Conservation (phyloP, 108 stramenopile species). For the Nannochloropsis salina region DNA sequence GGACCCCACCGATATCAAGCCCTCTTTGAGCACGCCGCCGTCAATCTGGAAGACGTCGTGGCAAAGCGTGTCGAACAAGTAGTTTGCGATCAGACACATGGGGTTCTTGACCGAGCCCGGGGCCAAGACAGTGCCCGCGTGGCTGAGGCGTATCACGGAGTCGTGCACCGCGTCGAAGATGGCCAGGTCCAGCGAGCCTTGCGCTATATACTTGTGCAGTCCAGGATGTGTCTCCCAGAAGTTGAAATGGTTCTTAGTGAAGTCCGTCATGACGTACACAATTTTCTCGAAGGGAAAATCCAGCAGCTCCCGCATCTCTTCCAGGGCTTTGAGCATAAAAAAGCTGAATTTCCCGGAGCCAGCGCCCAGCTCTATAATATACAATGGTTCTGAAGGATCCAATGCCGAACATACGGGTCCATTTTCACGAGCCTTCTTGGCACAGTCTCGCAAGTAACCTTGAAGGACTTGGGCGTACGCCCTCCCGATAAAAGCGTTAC, state of each 20-base stretch:
- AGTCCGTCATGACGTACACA: constrained; percentile 68
- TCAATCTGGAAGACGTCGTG: constrained; percentile 63
- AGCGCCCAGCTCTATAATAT: constrained; percentile 65
- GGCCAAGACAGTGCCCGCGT: constrained; percentile 42
- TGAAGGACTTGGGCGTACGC: constrained; percentile 57
- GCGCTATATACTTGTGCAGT: constrained; percentile 53
- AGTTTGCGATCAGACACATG: constrained; percentile 61
- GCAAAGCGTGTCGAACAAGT: constrained; percentile 64
- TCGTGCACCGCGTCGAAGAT: constrained; percentile 64
- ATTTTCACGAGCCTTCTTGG: neutral
- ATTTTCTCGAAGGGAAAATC: constrained; percentile 59
- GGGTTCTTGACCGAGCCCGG: constrained; percentile 57
- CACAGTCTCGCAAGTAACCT: constrained; percentile 57
- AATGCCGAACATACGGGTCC: constrained; percentile 34
- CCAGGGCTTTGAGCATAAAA: constrained; percentile 62
- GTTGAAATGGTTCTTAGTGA: constrained; percentile 58
- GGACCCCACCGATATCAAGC: constrained; percentile 52
- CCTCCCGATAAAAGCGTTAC: constrained; percentile 64
- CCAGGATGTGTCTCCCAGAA: constrained; percentile 57
- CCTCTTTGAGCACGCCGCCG: constrained; percentile 53
- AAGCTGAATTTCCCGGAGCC: constrained; percentile 64
- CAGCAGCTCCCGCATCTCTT: constrained; percentile 54
- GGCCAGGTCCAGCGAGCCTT: constrained; percentile 59
- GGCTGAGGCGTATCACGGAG: constrained; percentile 46
- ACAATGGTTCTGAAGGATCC: constrained; percentile 57